Percentiles rank a stretch among this genome's conserved stretches.
Evolutionary conservation across 805 yeast genomes (phyloP).

Genomic region (Candida dendrica): DNA sequence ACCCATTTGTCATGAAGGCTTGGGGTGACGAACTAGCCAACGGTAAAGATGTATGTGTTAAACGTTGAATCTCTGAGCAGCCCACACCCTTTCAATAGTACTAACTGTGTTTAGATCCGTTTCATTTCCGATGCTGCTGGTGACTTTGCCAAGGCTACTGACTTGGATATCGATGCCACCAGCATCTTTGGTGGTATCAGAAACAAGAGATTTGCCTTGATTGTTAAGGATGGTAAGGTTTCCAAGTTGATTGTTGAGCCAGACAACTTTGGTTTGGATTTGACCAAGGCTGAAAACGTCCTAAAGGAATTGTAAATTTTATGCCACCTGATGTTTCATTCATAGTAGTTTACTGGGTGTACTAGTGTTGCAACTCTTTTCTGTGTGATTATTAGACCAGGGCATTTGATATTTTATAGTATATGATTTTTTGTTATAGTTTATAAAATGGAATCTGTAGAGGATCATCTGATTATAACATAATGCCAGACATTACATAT

Average conservation of each 20-base stretch:
- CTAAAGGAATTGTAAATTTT: conserved; percentile 14
- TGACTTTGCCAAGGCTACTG: conserved; percentile 59
- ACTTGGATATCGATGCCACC: conserved; percentile 67
- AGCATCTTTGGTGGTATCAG: conserved; percentile 71
- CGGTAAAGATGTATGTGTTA: conserved; percentile 15
- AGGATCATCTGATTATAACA: too few relatives aligned
- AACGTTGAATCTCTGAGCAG: not conserved
- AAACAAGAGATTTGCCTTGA: conserved; percentile 66
- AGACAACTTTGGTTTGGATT: conserved; percentile 65
- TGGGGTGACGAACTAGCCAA: conserved; percentile 51
- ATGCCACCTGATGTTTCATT: too few relatives aligned
- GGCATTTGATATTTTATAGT: too few relatives aligned
- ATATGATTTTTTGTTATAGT: too few relatives aligned
- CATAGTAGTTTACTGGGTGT: too few relatives aligned
- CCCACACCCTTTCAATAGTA: not conserved
- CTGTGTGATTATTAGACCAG: too few relatives aligned
- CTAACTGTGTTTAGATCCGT: conserved; percentile 26
- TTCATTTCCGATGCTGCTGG: conserved; percentile 79
- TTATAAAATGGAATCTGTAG: too few relatives aligned
- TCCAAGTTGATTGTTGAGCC: conserved; percentile 67
- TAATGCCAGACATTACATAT: too few relatives aligned
- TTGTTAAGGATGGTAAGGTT: conserved; percentile 72
- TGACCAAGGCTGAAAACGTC: conserved; percentile 32
- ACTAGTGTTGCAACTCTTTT: too few relatives aligned
- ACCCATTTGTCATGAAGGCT: conserved; percentile 76